Evolutionary conservation across 2,329 filamentous ascomycete species (phyloP).

Genomic region (Beauveria australis): DNA sequence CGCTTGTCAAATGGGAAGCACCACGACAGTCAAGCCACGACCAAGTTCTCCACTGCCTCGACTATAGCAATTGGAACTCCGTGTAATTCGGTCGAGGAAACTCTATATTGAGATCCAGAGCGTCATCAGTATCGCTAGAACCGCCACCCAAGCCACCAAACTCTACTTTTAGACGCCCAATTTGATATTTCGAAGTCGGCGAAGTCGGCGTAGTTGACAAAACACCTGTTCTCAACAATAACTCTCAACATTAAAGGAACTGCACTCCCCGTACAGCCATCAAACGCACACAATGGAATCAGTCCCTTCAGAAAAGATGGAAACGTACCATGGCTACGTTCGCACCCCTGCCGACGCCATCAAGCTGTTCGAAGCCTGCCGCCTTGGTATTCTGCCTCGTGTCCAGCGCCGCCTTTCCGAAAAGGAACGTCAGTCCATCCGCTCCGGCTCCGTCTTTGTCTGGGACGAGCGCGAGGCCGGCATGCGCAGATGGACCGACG

Average conservation of each 20-base stretch:
- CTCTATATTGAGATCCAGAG: background rate
- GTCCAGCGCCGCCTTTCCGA: constrained; percentile 91
- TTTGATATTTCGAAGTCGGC: no score
- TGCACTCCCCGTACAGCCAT: background rate
- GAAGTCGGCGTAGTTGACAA: no score
- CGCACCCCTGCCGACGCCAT: constrained; percentile 95
- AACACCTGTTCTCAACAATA: no score
- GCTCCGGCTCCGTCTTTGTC: constrained; percentile 96
- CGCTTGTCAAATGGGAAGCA: background rate
- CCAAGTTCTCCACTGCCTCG: background rate
- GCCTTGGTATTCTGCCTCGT: constrained; percentile 77
- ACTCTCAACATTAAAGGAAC: background rate
- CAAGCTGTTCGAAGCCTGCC: constrained; percentile 95
- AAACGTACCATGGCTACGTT: constrained; percentile 93
- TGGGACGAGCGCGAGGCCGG: constrained; percentile 98
- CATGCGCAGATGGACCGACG: constrained; percentile 97
- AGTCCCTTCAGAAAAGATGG: constrained; percentile 52
- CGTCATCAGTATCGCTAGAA: background rate
- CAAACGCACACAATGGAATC: constrained; percentile 11
- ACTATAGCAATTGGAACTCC: background rate
- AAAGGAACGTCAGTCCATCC: constrained; percentile 93
- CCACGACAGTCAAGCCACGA: background rate
- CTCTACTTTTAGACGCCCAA: no score
- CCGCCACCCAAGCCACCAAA: no score
- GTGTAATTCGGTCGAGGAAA: background rate